phyloP scores from a whole-genome alignment of 495 filamentous ascomycete genomes.

The Stereocaulon alpinum region DNA sequence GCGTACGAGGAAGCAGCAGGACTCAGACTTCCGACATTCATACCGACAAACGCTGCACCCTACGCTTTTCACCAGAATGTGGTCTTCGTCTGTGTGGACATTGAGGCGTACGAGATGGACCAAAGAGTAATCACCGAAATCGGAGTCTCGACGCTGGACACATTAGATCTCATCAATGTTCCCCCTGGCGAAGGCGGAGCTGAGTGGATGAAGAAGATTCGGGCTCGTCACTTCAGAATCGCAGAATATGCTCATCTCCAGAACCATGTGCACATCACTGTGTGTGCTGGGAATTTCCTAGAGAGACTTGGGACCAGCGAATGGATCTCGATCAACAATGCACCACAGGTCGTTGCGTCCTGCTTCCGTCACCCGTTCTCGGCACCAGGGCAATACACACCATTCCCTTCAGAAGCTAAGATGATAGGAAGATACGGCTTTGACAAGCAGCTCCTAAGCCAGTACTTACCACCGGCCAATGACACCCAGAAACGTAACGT shows the following conservation, averaged over 20 bases:
- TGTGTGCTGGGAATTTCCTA: slow-evolving; percentile 63
- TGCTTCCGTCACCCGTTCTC: slow-evolving; percentile 45
- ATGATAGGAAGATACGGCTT: slow-evolving; percentile 5
- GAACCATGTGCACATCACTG: slow-evolving; percentile 55
- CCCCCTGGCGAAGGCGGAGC: slow-evolving; percentile 48
- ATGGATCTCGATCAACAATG: slow-evolving; percentile 32
- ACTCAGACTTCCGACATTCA: slow-evolving; percentile 24
- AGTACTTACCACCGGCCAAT: slow-evolving; percentile 8
- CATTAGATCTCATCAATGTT: slow-evolving; percentile 39
- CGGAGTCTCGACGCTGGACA: slow-evolving; percentile 49
- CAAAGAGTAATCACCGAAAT: slow-evolving; percentile 27
- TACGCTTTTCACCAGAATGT: slow-evolving; percentile 43
- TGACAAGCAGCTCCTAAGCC: slow-evolving; percentile 1
- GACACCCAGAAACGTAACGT: slow-evolving; percentile 41
- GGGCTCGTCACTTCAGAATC: slow-evolving; percentile 66
- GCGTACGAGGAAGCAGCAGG: slow-evolving; percentile 17
- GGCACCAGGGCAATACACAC: slow-evolving; percentile 15
- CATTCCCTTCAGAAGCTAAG: slow-evolving; percentile 8
- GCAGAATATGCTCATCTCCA: slow-evolving; percentile 50
- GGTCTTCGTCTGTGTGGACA: slow-evolving; percentile 69
- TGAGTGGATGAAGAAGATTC: slow-evolving; percentile 56
- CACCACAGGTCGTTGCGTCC: slow-evolving; percentile 32
- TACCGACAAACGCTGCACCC: slow-evolving; percentile 29
- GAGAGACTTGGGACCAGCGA: slow-evolving; percentile 52
- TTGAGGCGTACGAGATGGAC: slow-evolving; percentile 67